Base-by-base conservation (phyloP, 176 grass and related monocot genomes). In the Aegilops bicornis region DNA sequence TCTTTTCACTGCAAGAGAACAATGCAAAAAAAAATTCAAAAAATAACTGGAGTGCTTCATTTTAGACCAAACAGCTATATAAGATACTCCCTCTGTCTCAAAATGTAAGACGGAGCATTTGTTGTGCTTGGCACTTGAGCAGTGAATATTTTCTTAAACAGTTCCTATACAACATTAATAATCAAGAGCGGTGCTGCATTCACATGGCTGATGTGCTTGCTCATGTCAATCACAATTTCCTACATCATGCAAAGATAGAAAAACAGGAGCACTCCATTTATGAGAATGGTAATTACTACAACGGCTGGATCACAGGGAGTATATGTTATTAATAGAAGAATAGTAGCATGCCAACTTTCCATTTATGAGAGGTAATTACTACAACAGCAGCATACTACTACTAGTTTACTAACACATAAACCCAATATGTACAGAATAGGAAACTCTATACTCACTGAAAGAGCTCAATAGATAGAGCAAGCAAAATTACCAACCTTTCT, bases 1-100 rank as follows among this genome's bases (percentile, higher is more conserved):
- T 83, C 92, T 81, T 75, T 87, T 89, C 9, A 94, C 92, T 94
- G 66, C 77, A 79, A 81, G 50, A 79, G 16, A 48, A 68, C 2
- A 54, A 76, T 48, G 5, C 13, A 91, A 83, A 83, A 66, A 66
- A 13, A 27, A 37, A 36, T 8, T 1, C 9, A 27, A 40, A 40
- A 10, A 60, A 23, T 19, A 91, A 24, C 15, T 81, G 43, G 62
- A 86, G 62, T 50, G 74, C 45, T 67, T 76, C 40, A 78, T 52
- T 82, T 39, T 68, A 56, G 42, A 27, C 14, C 78, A 82, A 37
- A 19, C 15, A 81, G 62, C 60, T 39, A 48, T 15, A 81, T 73
- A 59, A 82, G 13, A 42, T 48, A 48, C 43, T 47, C 43, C 12
- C 43, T 47, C 43, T 47, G 43, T 47, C 12, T 47, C 43, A 47